phyloP scores from a whole-genome alignment of 2,329 filamentous ascomycete species.

The Aspergillus ustus region DNA sequence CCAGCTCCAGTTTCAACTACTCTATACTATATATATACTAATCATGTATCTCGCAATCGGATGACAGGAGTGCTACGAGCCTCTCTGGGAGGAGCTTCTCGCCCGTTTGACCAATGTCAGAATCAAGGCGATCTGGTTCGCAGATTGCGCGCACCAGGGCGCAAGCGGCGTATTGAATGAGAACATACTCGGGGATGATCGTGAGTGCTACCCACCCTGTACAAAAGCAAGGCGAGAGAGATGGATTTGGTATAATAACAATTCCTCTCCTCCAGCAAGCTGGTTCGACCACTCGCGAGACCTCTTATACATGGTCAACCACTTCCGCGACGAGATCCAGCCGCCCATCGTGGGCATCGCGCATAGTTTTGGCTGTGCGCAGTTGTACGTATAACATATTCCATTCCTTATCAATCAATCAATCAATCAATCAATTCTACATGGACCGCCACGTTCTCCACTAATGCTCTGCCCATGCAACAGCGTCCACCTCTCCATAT shows the following conservation, averaged over 20 bases:
- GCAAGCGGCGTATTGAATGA: constrained; percentile 75
- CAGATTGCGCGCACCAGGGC: constrained; percentile 78
- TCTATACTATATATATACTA: not conserved
- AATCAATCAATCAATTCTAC: too few relatives aligned
- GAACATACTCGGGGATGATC: constrained; percentile 73
- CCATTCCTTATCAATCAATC: constrained; percentile 33
- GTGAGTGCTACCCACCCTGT: constrained; percentile 50
- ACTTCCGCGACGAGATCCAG: constrained; percentile 10
- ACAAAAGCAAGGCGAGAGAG: too few relatives aligned
- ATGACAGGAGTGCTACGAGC: not conserved
- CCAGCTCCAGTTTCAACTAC: not conserved
- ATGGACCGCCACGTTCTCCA: too few relatives aligned
- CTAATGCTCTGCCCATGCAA: too few relatives aligned
- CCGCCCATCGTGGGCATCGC: constrained; percentile 74
- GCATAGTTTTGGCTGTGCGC: constrained; percentile 78
- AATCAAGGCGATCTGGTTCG: constrained; percentile 79
- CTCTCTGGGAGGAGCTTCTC: not conserved
- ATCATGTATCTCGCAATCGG: not conserved
- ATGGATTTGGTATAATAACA: too few relatives aligned
- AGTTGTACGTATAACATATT: constrained; percentile 54
- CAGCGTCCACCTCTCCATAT: not conserved
- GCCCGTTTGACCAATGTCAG: constrained; percentile 51
- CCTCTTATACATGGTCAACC: constrained; percentile 61
- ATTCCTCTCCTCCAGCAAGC: constrained; percentile 58
- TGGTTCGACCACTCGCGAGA: constrained; percentile 72